A percentile compares a stretch with the other conserved stretches of the same genome.
Conservation (phyloP, 768 basidiomycete genomes). For the Mycena galericulata region DNA sequence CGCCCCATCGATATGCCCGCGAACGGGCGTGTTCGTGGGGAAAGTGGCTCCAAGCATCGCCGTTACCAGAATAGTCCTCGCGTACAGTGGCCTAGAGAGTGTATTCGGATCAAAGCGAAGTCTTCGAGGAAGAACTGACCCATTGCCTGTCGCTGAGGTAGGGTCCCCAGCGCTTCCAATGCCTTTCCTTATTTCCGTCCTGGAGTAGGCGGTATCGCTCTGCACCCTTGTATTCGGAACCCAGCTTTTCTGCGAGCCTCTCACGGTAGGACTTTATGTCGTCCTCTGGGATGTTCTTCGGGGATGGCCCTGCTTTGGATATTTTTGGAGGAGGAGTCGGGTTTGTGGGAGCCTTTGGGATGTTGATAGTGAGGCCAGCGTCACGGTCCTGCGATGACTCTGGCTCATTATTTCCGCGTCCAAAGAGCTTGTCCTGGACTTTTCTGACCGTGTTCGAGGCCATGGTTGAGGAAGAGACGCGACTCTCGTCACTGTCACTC, state of each 20-base stretch:
- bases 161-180: constrained; percentile 99
- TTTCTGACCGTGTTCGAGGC: constrained; percentile 63
- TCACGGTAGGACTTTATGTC: constrained; percentile 64
- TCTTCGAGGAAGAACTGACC: constrained; percentile 63
- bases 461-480: constrained; percentile 43
- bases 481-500: constrained; percentile 12
- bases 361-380: constrained; percentile 71
- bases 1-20: constrained; percentile 98
- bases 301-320: constrained; percentile 52
- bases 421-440: constrained; percentile 82
- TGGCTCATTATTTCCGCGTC: constrained; percentile 42
- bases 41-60: constrained; percentile 96
- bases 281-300: constrained; percentile 44
- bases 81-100: constrained; percentile 89
- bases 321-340: constrained; percentile 61
- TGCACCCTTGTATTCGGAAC: constrained; percentile 79
- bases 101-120: constrained; percentile 10
- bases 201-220: constrained; percentile 91
- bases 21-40: constrained; percentile 94
- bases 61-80: constrained; percentile 97
- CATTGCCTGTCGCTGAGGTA: constrained; percentile 98
- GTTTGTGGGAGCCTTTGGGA: constrained; percentile 64
- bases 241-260: constrained; percentile 72
- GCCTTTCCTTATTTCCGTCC: constrained; percentile 80
- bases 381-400: constrained; percentile 28